Evolutionary conservation across 768 basidiomycete genomes (phyloP), one percentile per base, ranked within the genome.

Genomic region (Russula brevipes): DNA sequence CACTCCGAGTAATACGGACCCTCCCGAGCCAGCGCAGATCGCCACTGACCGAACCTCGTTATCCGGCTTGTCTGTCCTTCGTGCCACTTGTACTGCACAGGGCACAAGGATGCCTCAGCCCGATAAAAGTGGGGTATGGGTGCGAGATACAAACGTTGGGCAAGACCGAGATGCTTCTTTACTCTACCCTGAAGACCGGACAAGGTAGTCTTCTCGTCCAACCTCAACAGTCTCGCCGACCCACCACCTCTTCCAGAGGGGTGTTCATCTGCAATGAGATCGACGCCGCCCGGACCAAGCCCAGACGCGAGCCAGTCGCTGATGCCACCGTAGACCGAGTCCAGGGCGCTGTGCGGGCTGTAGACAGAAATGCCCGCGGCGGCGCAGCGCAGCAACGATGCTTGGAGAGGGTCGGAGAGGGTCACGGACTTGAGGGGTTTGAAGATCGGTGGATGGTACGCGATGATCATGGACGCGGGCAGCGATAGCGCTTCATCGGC

Each of bases 1-100:
- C 44, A 83, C 79, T 54, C 84, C 86, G 19, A 79, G 73, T 53
- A 98, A 81, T 73, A 95, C 79, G 49, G 87, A 87, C 2, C 84
- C 89, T 54, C 94, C 95, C 35, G 88, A 87, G 41, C 96, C 96
- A 41, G 94, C 94, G 73, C 95, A 97, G 63, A 98, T 87, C 56
- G 91, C 94, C 61, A 97, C 81, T 35, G 85, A 88, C 70, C 66
- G 73, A 68, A 80, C 73, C 65, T 72, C 69, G 59, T 68, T 46
- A 47, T 69, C 65, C 36, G 53, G 41, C 8, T 17, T 56, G 47
- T 57, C 49, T 64, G 66, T 61, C 74, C 66, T 30, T 54, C 82
- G 5, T 42, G 84, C 89, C 47, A 90, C 82, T 78, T 89, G 87
- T 65, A 90, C 88, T 88, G 71, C 47, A 36, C 38, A 54, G 51